These are phyloP conservation scores for Arthrobotrys entomopaga DNA, from an alignment of 2,329 filamentous ascomycete genomes.

Conservation along the genomic window DNA sequence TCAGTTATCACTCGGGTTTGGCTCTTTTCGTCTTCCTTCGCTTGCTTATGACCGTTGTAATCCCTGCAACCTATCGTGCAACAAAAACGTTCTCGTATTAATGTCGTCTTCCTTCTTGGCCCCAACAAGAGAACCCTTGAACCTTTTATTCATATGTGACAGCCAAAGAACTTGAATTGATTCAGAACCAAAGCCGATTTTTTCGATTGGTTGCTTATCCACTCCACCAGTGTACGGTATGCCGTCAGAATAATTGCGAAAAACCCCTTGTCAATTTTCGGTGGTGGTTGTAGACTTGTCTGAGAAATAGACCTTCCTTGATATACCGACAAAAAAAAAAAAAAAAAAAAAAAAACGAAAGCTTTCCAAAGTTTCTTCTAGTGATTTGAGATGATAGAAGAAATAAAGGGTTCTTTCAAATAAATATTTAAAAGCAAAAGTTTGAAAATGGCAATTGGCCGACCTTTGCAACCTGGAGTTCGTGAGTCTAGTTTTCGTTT, in stretches of 20 bases:
- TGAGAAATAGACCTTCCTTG: constrained; percentile 44
- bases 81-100: constrained; percentile 49
- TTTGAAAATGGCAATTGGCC: too few relatives aligned
- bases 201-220: constrained; percentile 43
- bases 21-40: constrained; percentile 1
- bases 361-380: too few relatives aligned
- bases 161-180: constrained; percentile 36
- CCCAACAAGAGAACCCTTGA: constrained; percentile 52
- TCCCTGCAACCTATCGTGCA: constrained; percentile 42
- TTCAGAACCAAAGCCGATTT: neutral
- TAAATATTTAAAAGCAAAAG: too few relatives aligned
- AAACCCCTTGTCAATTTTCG: constrained; percentile 39
- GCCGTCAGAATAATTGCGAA: constrained; percentile 53
- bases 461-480: too few relatives aligned
- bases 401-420: too few relatives aligned
- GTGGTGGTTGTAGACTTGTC: constrained; percentile 51
- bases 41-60: constrained; percentile 19
- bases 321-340: constrained; percentile 23
- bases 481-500: too few relatives aligned
- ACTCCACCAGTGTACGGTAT: constrained; percentile 43
- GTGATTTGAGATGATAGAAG: too few relatives aligned
- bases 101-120: constrained; percentile 45
- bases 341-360: constrained; percentile 15
- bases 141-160: constrained; percentile 43
- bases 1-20: constrained; percentile 4